Percentiles rank a stretch among this genome's conserved stretches.
Evolutionary conservation across 169 alveolate genomes (phyloP).

Genomic region (Cystoisospora suis): DNA sequence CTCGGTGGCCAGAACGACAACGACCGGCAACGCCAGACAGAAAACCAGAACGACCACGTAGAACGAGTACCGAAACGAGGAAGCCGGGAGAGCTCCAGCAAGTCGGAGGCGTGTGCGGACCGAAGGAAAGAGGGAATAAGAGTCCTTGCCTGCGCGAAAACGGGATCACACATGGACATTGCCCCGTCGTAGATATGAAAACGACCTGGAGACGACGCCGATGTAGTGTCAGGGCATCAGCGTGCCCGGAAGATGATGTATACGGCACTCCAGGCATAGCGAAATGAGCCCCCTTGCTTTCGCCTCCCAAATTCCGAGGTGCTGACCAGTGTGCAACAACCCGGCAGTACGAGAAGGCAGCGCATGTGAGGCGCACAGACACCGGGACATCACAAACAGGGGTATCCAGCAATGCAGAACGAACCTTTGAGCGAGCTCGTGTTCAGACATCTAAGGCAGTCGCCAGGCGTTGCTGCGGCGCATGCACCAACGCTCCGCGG

Average conservation of each 20-base stretch:
- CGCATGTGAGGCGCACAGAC: no score
- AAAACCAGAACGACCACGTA: neutral
- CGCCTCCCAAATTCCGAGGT: constrained; percentile 6
- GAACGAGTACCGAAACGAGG: neutral
- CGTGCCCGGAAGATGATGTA: constrained; percentile 1
- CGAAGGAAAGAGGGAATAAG: no score
- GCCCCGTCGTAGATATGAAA: no score
- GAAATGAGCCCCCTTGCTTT: neutral
- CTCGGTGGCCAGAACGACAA: neutral
- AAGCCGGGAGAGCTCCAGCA: neutral
- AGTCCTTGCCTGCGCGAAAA: neutral
- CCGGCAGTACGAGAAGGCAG: constrained; percentile 40
- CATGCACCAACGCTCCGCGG: constrained; percentile 60
- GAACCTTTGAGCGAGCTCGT: neutral
- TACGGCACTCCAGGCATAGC: neutral
- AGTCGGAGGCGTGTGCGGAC: neutral
- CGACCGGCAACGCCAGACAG: neutral
- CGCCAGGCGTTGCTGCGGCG: constrained; percentile 69
- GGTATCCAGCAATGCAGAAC: neutral
- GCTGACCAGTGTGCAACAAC: neutral
- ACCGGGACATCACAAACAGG: no score
- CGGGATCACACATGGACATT: neutral
- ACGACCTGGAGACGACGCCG: no score
- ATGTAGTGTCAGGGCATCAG: neutral
- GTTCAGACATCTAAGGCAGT: constrained; percentile 68